phyloP scores from a whole-genome alignment of 495 filamentous ascomycete genomes.

The Penicillium diatomitis region DNA sequence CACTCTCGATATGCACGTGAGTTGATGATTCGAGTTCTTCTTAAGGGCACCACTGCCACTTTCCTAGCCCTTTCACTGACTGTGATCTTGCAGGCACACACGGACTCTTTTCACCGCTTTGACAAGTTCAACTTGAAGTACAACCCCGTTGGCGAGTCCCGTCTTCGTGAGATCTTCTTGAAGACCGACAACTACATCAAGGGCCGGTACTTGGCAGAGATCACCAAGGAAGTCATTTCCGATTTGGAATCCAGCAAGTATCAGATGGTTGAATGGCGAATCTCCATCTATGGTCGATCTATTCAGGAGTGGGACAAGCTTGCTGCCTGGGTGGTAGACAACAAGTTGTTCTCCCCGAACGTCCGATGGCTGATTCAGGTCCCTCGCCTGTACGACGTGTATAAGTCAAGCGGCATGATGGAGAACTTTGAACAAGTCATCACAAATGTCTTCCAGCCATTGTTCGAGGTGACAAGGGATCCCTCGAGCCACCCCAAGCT shows the following conservation, averaged over 20 bases:
- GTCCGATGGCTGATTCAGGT: slow-evolving; percentile 97
- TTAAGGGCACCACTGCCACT: too few species aligned
- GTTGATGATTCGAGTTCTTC: too few species aligned
- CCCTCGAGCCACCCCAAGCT: slow-evolving; percentile 83
- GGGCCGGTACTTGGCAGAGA: slow-evolving; percentile 90
- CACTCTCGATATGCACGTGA: slow-evolving; percentile 94
- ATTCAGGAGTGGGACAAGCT: slow-evolving; percentile 97
- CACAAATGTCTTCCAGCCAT: slow-evolving; percentile 82
- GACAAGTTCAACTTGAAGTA: slow-evolving; percentile 99
- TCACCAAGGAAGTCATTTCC: slow-evolving; percentile 96
- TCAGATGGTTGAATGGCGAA: slow-evolving; percentile 98
- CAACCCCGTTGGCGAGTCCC: slow-evolving; percentile 93
- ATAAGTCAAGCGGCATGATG: slow-evolving; percentile 81
- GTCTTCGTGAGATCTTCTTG: slow-evolving; percentile 88
- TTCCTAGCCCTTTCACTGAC: too few species aligned
- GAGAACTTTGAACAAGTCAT: slow-evolving; percentile 83
- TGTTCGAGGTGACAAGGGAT: slow-evolving; percentile 90
- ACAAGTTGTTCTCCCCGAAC: slow-evolving; percentile 95
- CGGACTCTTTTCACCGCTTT: slow-evolving; percentile 96
- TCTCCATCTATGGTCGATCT: slow-evolving; percentile 88
- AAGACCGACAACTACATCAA: slow-evolving; percentile 98
- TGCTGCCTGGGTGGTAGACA: slow-evolving; percentile 96
- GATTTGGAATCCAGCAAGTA: slow-evolving; percentile 98
- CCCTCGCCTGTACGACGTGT: slow-evolving; percentile 90
- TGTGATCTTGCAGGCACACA: slow-evolving; percentile 62